Evolutionary conservation across 305 asterid genomes (phyloP).

Genomic region (Petunia hybrid): DNA sequence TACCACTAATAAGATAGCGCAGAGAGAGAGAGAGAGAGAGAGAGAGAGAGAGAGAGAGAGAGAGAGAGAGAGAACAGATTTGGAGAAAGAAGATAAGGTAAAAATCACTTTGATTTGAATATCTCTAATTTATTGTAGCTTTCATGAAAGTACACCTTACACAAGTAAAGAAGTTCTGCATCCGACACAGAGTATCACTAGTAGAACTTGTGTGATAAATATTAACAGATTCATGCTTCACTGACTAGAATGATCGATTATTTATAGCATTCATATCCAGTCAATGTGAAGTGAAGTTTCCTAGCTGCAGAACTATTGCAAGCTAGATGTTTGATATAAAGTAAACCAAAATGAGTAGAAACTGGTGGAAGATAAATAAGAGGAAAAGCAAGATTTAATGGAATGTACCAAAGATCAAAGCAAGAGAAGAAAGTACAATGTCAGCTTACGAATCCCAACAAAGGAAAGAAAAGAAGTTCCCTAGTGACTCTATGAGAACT

Average conservation of each 20-base stretch:
- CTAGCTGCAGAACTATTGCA: background rate
- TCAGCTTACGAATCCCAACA: background rate
- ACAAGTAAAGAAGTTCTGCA: conserved; percentile 17
- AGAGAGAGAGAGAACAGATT: too few species aligned
- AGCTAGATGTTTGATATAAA: conserved; percentile 3
- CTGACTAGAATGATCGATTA: background rate
- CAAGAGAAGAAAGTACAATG: background rate
- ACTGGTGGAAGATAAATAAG: background rate
- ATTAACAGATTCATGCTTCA: background rate
- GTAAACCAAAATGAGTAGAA: background rate
- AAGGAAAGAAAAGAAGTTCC: conserved; percentile 2
- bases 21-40: too few species aligned
- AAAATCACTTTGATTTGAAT: background rate
- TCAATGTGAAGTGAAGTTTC: background rate
- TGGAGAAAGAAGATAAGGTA: background rate
- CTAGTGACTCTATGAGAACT: conserved; percentile 7
- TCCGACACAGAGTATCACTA: background rate
- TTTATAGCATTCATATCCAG: background rate
- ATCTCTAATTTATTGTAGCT: background rate
- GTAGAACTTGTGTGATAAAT: background rate
- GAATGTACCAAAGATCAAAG: conserved; percentile 10
- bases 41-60: too few species aligned
- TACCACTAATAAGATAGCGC: background rate
- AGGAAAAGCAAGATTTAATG: background rate
- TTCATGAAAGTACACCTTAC: background rate